Base-by-base conservation (phyloP, 495 filamentous ascomycete species). In the Aspergillus diversus region DNA sequence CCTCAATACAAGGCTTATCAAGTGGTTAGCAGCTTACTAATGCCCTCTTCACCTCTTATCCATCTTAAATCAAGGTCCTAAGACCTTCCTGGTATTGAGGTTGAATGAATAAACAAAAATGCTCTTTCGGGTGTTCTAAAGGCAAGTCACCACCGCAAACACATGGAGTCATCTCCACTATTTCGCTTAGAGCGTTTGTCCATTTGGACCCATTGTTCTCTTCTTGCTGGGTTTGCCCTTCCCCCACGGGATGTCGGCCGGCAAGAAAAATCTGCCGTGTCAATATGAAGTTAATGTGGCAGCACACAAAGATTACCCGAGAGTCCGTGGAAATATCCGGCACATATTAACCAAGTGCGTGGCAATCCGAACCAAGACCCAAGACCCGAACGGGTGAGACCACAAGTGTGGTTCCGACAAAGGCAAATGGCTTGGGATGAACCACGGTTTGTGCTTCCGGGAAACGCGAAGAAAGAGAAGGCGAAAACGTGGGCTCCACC, bases 341-440 rank as follows among this genome's bases (percentile, higher is more conserved):
- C 9, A 47, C n/a, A 31, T n/a, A 12, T 12, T 8, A 5, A 5
- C 12, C n/a, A 7, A 15, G 13, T 42, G 53, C 53, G 60, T 63
- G 43, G 60, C 53, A 50, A 39, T 62, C 42, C 34, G 12, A 21
- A 34, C 15, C 31, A 15, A 27, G 9, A 21, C 1, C 17, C 9
- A 9, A 33, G 11, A 13, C 8, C 4, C 50, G 46, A 49, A 21
- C 21, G 21, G 21, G 21, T 2, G 21, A 27, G 48, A 43, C 39
- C 49, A 43, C 43, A 53, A 62, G 31, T 52, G 39, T 60, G 64
- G 59, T 59, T 59, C 64, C 55, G 46, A 33, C 47, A 50, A 65
- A 65, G 58, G 33, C 58, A 54, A 65, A 61, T 50, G 5, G 13
- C 55, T 33, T 51, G 13, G 16, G 50, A 7, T n/a, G 12, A 49